Conservation (phyloP, 176 grass and related monocot species). For the Elaeis guineensis region DNA sequence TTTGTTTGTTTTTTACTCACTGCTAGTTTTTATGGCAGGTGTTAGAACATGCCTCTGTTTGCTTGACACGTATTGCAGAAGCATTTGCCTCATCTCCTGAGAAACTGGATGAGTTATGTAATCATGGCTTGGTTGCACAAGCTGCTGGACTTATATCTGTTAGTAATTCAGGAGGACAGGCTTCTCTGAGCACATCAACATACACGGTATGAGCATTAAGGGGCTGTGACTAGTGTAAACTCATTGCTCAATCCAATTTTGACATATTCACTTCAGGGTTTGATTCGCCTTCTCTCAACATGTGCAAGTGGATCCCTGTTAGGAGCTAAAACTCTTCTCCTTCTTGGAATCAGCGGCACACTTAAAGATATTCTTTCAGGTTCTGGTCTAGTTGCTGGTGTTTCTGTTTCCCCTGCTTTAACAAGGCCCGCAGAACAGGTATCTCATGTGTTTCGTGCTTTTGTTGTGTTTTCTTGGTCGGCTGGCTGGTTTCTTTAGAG, state of each 20-base stretch:
- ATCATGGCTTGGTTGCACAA: slow-evolving; percentile 79
- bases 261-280: slow-evolving; percentile 37
- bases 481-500: too few relatives aligned
- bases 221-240: too few relatives aligned
- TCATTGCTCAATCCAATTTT: slow-evolving; percentile 3
- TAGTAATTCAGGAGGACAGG: slow-evolving; percentile 57
- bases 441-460: not conserved
- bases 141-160: slow-evolving; percentile 63
- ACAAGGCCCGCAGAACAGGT: slow-evolving; percentile 87
- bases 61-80: slow-evolving; percentile 69
- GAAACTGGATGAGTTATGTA: slow-evolving; percentile 77
- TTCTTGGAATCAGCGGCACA: slow-evolving; percentile 73
- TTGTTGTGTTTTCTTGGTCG: not conserved
- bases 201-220: slow-evolving; percentile 44
- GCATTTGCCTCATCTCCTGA: slow-evolving; percentile 63
- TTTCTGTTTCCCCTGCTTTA: slow-evolving; percentile 54
- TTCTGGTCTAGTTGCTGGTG: slow-evolving; percentile 56
- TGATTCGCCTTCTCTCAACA: slow-evolving; percentile 69
- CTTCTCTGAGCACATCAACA: slow-evolving; percentile 71
- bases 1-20: too few relatives aligned
- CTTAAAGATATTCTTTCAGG: slow-evolving; percentile 84
- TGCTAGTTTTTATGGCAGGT: slow-evolving; percentile 35
- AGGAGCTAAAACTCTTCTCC: slow-evolving; percentile 77
- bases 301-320: slow-evolving; percentile 68
- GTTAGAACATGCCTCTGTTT: slow-evolving; percentile 78